Conservation (phyloP, 2,329 filamentous ascomycete species). For the Cladosporium sp. region DNA sequence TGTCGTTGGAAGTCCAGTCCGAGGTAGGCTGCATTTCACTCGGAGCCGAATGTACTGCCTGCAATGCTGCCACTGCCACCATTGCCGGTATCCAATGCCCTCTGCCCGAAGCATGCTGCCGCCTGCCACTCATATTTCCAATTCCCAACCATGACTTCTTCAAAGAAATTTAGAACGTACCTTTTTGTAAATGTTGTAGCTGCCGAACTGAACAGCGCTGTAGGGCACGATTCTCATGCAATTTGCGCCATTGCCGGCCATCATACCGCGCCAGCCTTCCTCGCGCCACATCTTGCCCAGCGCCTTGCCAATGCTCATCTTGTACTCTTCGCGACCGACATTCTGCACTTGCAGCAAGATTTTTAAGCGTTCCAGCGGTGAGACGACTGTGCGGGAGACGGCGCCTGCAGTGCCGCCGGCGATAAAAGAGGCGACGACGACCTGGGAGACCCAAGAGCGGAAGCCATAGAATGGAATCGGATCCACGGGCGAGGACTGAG, state of each 20-base stretch:
- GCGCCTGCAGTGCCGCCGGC: slow-evolving; percentile 92
- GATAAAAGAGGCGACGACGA: slow-evolving; percentile 87
- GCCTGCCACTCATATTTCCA: background rate
- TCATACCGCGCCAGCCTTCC: slow-evolving; percentile 95
- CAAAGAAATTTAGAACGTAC: slow-evolving; percentile 52
- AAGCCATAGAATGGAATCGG: slow-evolving; percentile 23
- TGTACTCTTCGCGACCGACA: slow-evolving; percentile 86
- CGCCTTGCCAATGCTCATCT: slow-evolving; percentile 84
- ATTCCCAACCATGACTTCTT: background rate
- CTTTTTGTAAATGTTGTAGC: slow-evolving; percentile 95
- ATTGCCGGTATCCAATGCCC: background rate
- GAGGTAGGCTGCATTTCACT: background rate
- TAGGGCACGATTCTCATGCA: slow-evolving; percentile 98
- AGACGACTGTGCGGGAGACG: slow-evolving; percentile 96
- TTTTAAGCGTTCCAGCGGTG: slow-evolving; percentile 91
- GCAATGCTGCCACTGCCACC: background rate
- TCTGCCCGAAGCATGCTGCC: background rate
- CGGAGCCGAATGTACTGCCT: background rate
- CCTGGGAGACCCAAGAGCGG: slow-evolving; percentile 64
- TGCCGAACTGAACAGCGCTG: slow-evolving; percentile 96
- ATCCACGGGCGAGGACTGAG: slow-evolving; percentile 3
- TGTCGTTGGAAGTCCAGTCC: background rate
- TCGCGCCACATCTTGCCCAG: slow-evolving; percentile 94
- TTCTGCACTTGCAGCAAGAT: slow-evolving; percentile 98
- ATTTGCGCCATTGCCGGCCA: slow-evolving; percentile 97